Evolutionary conservation across 108 stramenopile species (phyloP).

Genomic region (Fistulifera solaris): DNA sequence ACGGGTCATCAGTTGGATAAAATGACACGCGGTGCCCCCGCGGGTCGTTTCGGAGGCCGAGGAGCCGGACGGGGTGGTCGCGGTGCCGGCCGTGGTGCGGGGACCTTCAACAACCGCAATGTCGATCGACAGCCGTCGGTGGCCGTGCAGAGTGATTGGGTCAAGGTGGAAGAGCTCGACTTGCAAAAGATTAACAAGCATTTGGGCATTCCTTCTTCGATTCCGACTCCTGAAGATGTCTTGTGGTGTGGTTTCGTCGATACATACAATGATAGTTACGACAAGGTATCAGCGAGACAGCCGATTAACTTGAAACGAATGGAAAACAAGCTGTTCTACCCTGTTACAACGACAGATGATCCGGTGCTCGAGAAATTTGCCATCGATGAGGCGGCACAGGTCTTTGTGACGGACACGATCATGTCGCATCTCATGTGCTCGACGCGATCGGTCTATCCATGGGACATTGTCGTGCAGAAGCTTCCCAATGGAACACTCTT

Average conservation of each 20-base stretch:
- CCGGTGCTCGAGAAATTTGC: constrained; percentile 92
- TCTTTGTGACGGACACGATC: constrained; percentile 95
- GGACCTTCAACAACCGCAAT: constrained; percentile 20
- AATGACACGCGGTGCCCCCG: constrained; percentile 6
- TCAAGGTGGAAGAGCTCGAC: constrained; percentile 90
- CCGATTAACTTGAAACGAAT: constrained; percentile 61
- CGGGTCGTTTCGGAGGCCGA: constrained; percentile 39
- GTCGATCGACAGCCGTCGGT: constrained; percentile 75
- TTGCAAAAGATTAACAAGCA: constrained; percentile 82
- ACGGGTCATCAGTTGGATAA: constrained; percentile 13
- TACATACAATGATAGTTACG: constrained; percentile 90
- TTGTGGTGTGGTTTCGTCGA: constrained; percentile 91
- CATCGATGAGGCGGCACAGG: constrained; percentile 84
- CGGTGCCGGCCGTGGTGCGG: constrained; percentile 27
- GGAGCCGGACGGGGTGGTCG: constrained; percentile 32
- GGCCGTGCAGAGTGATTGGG: constrained; percentile 82
- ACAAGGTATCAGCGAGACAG: constrained; percentile 73
- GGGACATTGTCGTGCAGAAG: constrained; percentile 96
- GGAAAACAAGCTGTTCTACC: constrained; percentile 89
- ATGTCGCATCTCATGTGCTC: constrained; percentile 94
- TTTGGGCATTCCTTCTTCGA: constrained; percentile 15
- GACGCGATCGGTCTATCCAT: constrained; percentile 91
- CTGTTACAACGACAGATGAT: constrained; percentile 96
- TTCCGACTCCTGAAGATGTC: constrained; percentile 68
- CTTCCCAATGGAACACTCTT: constrained; percentile 82